A percentile compares a stretch with the other conserved stretches of the same genome.
phyloP scores from a whole-genome alignment of 495 filamentous ascomycete genomes.

The Lasiosphaeria hispida region DNA sequence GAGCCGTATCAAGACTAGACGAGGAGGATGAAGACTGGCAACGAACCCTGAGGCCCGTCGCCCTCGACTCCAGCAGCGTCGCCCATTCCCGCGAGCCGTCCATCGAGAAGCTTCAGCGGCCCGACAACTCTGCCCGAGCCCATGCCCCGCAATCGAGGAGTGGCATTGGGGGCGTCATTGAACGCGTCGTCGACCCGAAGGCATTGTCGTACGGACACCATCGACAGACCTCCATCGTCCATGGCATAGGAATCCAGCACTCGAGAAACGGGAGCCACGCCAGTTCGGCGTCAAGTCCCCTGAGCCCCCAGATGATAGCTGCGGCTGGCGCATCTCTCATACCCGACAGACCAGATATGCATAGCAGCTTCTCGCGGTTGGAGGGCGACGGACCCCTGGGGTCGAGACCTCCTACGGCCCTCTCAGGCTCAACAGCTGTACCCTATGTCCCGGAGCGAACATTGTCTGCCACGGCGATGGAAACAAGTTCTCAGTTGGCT shows the following conservation, averaged over 20 bases:
- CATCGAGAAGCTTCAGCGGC: slow-evolving; percentile 51
- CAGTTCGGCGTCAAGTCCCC: slow-evolving; percentile 64
- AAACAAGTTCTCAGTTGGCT: slow-evolving; percentile 17
- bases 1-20: slow-evolving; percentile 42
- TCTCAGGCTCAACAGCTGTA: slow-evolving; percentile 42
- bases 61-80: slow-evolving; percentile 35
- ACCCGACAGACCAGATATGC: slow-evolving; percentile 44
- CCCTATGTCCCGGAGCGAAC: slow-evolving; percentile 35
- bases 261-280: slow-evolving; percentile 76
- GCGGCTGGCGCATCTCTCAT: slow-evolving; percentile 54
- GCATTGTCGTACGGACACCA: slow-evolving; percentile 74
- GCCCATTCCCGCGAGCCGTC: slow-evolving; percentile 51
- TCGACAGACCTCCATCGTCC: slow-evolving; percentile 90
- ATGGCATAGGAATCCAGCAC: slow-evolving; percentile 88
- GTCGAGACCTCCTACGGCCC: slow-evolving; percentile 39
- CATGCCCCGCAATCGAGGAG: slow-evolving; percentile 37
- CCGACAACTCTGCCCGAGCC: slow-evolving; percentile 42
- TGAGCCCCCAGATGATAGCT: slow-evolving; percentile 80
- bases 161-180: slow-evolving; percentile 56
- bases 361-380: slow-evolving; percentile 36
- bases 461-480: slow-evolving; percentile 29
- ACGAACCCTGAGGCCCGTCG: slow-evolving; percentile 40
- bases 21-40: slow-evolving; percentile 46
- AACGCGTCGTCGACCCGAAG: slow-evolving; percentile 56
- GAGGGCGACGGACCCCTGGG: slow-evolving; percentile 38